These are phyloP conservation scores for Raphidocelis subcapitata DNA, from an alignment of 139 green algal genomes.

Conservation along the genomic window DNA sequence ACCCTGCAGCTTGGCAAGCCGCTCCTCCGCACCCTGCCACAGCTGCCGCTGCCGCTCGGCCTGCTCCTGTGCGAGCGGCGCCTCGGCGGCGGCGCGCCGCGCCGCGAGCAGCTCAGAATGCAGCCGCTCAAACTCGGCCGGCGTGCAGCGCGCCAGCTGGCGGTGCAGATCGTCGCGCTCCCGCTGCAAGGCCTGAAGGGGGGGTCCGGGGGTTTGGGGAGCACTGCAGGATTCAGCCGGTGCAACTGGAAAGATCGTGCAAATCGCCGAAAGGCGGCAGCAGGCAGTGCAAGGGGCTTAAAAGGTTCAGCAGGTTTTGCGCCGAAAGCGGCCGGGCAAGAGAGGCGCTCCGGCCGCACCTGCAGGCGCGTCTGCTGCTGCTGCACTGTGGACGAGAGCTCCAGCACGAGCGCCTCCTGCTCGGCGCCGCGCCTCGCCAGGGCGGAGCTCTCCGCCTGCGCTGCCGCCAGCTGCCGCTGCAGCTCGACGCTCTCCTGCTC, in stretches of 20 bases:
- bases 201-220: background rate
- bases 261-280: too few species aligned
- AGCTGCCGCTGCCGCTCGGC: constrained; percentile 24
- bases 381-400: constrained; percentile 44
- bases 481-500: constrained; percentile 39
- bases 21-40: constrained; percentile 47
- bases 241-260: too few species aligned
- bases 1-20: constrained; percentile 36
- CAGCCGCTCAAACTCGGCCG: constrained; percentile 40
- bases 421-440: constrained; percentile 38
- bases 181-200: constrained; percentile 19
- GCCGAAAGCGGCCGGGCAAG: too few species aligned
- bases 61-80: constrained; percentile 40
- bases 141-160: constrained; percentile 27
- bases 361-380: constrained; percentile 57
- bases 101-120: constrained; percentile 35
- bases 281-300: background rate
- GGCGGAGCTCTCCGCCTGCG: constrained; percentile 22
- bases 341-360: constrained; percentile 3
- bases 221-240: background rate
- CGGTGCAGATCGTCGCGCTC: constrained; percentile 36
- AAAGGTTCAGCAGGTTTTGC: too few species aligned
- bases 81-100: constrained; percentile 35
- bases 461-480: constrained; percentile 22
- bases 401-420: constrained; percentile 44